Percentiles rank a stretch among this genome's conserved stretches.
Evolutionary conservation across 192 early-diverging fungal species (phyloP).

Genomic region (Entomortierella parvispora): DNA sequence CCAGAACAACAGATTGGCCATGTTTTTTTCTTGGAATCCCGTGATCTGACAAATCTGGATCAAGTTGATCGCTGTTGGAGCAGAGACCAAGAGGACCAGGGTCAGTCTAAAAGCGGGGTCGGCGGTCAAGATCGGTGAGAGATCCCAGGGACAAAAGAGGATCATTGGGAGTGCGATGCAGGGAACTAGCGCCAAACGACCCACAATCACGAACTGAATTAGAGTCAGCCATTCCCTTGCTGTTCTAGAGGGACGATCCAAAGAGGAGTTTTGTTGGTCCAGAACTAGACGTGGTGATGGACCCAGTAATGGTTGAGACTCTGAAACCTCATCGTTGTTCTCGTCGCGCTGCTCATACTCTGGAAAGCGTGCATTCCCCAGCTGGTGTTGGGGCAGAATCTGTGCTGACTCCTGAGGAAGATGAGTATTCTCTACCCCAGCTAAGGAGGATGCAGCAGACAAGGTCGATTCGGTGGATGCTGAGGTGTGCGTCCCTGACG

Average conservation of each 20-base stretch:
- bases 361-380: neutral
- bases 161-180: constrained; percentile 14
- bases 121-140: constrained; percentile 45
- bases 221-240: neutral
- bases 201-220: constrained; percentile 30
- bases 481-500: too few relatives aligned
- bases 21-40: constrained; percentile 71
- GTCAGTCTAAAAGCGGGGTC: constrained; percentile 71
- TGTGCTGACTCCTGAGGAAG: neutral
- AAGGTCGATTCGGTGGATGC: too few relatives aligned
- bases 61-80: constrained; percentile 74
- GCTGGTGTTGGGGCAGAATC: neutral
- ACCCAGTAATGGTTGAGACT: too few relatives aligned
- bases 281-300: neutral
- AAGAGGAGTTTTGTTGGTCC: too few relatives aligned
- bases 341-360: neutral
- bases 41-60: constrained; percentile 71
- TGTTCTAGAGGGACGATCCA: too few relatives aligned
- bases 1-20: constrained; percentile 70
- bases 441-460: too few relatives aligned
- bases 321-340: too few relatives aligned
- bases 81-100: constrained; percentile 65
- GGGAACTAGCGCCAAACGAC: constrained; percentile 39
- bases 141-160: neutral
- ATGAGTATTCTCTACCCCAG: too few relatives aligned